Evolutionary conservation across 2,329 filamentous ascomycete species (phyloP).

Genomic region (Paecilomyces sp.): DNA sequence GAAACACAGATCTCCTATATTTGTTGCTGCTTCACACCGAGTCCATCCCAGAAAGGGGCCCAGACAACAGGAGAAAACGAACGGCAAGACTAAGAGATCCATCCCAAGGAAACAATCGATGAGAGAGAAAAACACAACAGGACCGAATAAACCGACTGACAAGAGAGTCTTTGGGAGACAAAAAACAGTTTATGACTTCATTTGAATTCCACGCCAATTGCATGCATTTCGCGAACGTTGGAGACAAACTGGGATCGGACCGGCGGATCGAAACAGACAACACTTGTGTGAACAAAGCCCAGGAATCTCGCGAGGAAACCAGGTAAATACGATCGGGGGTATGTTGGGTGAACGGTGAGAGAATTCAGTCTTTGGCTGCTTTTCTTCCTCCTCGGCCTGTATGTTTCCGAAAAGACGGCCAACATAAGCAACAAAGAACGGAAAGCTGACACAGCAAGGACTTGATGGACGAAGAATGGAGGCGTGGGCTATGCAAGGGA

Average conservation of each 20-base stretch:
- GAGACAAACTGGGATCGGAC: slow-evolving; percentile 10
- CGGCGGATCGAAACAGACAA: slow-evolving; percentile 14
- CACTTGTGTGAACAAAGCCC: not conserved
- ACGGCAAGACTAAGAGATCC: not conserved
- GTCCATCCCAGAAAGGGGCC: not conserved
- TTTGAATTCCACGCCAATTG: not conserved
- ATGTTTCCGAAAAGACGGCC: not conserved
- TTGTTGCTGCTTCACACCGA: not conserved
- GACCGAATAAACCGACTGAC: slow-evolving; percentile 6
- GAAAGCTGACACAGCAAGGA: not conserved
- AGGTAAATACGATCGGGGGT: slow-evolving; percentile 1
- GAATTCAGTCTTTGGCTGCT: not conserved
- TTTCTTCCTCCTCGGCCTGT: not conserved
- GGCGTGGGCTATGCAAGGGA: slow-evolving; percentile 1
- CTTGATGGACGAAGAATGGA: not conserved
- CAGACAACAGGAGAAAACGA: not conserved
- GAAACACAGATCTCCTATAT: not conserved
- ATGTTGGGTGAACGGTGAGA: slow-evolving; percentile 1
- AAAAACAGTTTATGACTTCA: not conserved
- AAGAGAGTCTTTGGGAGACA: slow-evolving; percentile 4
- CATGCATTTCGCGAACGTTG: not conserved
- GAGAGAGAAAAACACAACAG: slow-evolving; percentile 10
- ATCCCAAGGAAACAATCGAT: not conserved
- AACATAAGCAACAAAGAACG: not conserved
- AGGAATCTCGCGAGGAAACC: not conserved